Evolutionary conservation across 176 grass and related monocot genomes (phyloP).

Genomic region (Triticum dicoccoides): DNA sequence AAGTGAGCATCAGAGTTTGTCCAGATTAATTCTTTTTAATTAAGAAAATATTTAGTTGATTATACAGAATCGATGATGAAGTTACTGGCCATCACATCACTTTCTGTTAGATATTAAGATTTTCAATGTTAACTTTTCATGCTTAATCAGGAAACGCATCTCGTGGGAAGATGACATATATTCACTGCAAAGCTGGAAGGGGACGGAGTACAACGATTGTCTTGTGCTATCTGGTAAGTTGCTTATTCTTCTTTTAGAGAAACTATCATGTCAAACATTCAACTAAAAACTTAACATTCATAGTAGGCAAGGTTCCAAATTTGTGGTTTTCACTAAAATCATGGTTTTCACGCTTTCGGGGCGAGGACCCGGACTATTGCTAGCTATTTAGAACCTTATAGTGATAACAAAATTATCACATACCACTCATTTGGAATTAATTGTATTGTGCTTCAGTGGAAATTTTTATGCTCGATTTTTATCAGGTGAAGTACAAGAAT

Average conservation of each 20-base stretch:
- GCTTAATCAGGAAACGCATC: constrained; percentile 62
- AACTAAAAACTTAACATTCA: not conserved
- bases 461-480: not conserved
- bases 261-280: not conserved
- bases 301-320: not conserved
- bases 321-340: not conserved
- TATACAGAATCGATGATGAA: not conserved
- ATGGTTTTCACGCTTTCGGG: not conserved
- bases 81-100: not conserved
- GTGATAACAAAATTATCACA: not conserved
- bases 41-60: not conserved
- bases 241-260: not conserved
- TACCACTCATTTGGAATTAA: not conserved
- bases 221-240: constrained; percentile 87
- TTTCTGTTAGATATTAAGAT: not conserved
- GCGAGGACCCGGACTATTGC: not conserved
- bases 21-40: not conserved
- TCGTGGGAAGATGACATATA: constrained; percentile 75
- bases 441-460: not conserved
- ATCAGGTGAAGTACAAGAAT: constrained; percentile 81
- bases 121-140: not conserved
- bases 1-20: constrained; percentile 39
- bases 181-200: constrained; percentile 97
- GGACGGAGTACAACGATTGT: constrained; percentile 85
- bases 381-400: not conserved